Evolutionary conservation across 352 stramenopile species (phyloP), one percentile per base, ranked within the genome.

Genomic region (Globisporangium lucens): DNA sequence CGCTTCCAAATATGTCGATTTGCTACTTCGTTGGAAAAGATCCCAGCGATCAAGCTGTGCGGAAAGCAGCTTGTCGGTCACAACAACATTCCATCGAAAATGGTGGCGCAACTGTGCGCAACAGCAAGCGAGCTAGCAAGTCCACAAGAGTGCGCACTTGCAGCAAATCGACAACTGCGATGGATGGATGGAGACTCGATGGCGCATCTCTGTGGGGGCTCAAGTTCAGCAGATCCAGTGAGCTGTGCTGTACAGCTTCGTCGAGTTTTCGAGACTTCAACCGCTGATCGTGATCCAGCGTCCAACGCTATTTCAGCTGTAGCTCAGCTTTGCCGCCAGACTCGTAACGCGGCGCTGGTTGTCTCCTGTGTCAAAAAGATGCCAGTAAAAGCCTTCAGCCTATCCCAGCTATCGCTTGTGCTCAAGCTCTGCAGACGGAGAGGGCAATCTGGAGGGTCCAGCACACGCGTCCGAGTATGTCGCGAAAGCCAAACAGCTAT

Each of bases 181-280:
- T 89, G 81, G 81, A 87, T 92, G 74, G 67, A 81, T 30, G 56
- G 65, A 33, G 43, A 70, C 1, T 64, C 65, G 0, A 66, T 80
- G 22, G 65, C 65, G 22, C 41, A 65, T 2, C 63, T 91, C 7
- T 91, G 83, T 56, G 65, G 67, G 7, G 29, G 67, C 15, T 70
- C 75, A 24, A 55, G 17, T 0, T 69, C 73, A 1, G 38, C 27
- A 17, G 70, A 63, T 0, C 79, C 80, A 22, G 70, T 88, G 22
- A 58, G 70, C 2, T 91, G 80, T 52, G 83, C 74, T 1, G 6
- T 65, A 4, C 47, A 75, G 55, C 38, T 80, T 17, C 68, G 71
- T 15, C 63, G 33, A 17, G 22, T 41, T 1, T 33, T 66, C 8
- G 35, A 30, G 24, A 22, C 33, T 46, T 24, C n/a, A 24, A 30